Evolutionary conservation across 2,329 filamentous ascomycete genomes (phyloP), one percentile per base, ranked within the genome.

Genomic region (Orbilia brochopaga): DNA sequence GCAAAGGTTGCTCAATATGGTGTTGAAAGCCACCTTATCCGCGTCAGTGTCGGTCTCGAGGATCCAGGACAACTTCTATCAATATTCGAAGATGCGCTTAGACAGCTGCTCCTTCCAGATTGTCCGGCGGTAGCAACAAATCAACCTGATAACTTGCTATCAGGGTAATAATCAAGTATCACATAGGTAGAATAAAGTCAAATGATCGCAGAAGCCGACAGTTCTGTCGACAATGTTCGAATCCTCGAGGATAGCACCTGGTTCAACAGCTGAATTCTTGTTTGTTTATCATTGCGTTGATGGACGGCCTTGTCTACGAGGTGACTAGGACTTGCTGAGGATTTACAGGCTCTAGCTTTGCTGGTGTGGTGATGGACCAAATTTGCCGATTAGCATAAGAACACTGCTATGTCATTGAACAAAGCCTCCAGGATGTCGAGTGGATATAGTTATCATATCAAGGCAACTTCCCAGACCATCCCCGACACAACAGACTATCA

Each of bases 31-130:
- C 86, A 91, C 78, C 80, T 99, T 63, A 84, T 97, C 53, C 85
- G 94, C 46, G 86, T 97, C 75, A 97, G 92, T 77, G 90, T 97
- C 59, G 94, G 94, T 0, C 80, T 99, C 57, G 94, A 99, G 79
- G 90, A 94, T 24, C 53, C 62, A 44, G 30, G n/a, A 10, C 42
- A 7, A 24, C 65, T 70, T 15, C 40, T 70, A 24, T 44, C 50
- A 15, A 48, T 48, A 13, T 70, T 70, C 24, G 65, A 70, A 11
- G 55, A 40, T 24, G 65, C 65, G 7, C 54, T 70, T 55, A n/a
- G 54, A 27, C 37, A 63, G 13, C 5, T 60, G n/a, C 17, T 27
- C n/a, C 15, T 8, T 57, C n/a, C 7, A 46, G n/a, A 46, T 8
- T 7, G 2, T 24, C 37, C 44, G 10, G 53, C 15, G 11, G 15